Evolutionary conservation across 495 filamentous ascomycete species (phyloP).

Genomic region (Penicillium tannophilum): DNA sequence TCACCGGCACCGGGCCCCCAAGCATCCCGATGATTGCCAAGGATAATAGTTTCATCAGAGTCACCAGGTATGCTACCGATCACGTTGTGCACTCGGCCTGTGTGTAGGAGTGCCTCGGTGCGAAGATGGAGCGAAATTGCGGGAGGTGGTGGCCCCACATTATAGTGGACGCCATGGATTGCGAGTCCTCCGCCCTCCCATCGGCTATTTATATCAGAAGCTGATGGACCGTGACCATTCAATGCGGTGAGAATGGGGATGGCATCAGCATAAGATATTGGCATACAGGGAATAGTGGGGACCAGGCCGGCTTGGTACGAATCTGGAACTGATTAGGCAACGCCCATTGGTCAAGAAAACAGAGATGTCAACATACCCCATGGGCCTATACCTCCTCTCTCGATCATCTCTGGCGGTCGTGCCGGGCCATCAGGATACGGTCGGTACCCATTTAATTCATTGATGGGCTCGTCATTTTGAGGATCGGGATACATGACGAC

Average conservation of each 20-base stretch:
- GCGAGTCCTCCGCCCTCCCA: conserved; percentile 64
- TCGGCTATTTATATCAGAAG: conserved; percentile 63
- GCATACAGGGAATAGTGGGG: conserved; percentile 72
- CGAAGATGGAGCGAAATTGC: conserved; percentile 65
- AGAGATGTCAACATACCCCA: conserved; percentile 58
- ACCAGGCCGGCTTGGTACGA: neutral
- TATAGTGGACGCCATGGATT: conserved; percentile 75
- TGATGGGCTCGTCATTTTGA: neutral
- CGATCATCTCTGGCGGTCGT: neutral
- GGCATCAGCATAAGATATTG: conserved; percentile 78
- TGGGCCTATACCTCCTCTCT: neutral
- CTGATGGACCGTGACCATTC: conserved; percentile 71
- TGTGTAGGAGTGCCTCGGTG: conserved; percentile 75
- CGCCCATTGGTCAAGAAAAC: conserved; percentile 61
- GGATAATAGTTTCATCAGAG: conserved; percentile 69
- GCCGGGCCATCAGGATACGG: conserved; percentile 6
- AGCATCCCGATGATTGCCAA: conserved; percentile 84
- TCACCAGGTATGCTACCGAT: conserved; percentile 83
- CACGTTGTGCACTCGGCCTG: conserved; percentile 77
- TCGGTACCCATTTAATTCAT: neutral
- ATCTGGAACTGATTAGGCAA: neutral
- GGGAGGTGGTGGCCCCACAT: conserved; percentile 73
- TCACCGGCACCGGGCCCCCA: conserved; percentile 76
- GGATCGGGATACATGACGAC: conserved; percentile 1
- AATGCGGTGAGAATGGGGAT: conserved; percentile 75